Base-by-base conservation (phyloP, 1,284 basidiomycete genomes). In the Flammula alnicola region DNA sequence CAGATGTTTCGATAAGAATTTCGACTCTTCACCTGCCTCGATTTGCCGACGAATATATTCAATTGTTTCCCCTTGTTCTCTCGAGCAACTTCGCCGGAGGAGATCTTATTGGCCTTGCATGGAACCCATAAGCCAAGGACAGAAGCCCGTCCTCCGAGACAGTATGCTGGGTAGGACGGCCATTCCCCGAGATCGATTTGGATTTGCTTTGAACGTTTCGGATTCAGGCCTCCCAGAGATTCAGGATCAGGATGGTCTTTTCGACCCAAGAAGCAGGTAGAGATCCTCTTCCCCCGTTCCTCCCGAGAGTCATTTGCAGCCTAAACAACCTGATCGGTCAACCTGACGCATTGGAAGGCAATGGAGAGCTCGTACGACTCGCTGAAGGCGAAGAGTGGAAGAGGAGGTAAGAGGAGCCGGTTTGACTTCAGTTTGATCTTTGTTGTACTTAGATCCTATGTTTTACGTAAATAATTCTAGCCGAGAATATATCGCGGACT, bases 271-370 rank as follows among this genome's bases (percentile, higher is more conserved):
- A 5, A 23, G 22, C 22, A 39, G 22, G 20, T 23, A 10, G 22
- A 39, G 6, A 8, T 22, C 11, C 14, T 26, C 5, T n/a, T 16
- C 25, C 9, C 25, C 22, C 37, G 22, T 39, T 12, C 17, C 5
- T 22, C 11, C 14, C 20, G 37, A 4, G 22, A 12, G 3, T 10
- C 25, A 22, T 16, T 20, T n/a, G 22, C 37, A n/a, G n/a, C n/a
- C n/a, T n/a, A n/a, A 20, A 68, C 35, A 8, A 66, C 64, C 66
- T 64, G 67, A 37, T 68, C 52, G 6, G 30, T 31, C 3, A 51
- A 30, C 7, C 46, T 5, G 51, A 70, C 66, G 2, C 62, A 56
- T 37, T 70, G 62, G 42, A 67, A 56, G 2, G 51, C 49, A 12
- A 65, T n/a, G n/a, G n/a, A n/a, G n/a, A n/a, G n/a, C n/a, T n/a